These are phyloP conservation scores for Azolla pinnata DNA, from an alignment of 75 land plant genomes.

Conservation along the genomic window DNA sequence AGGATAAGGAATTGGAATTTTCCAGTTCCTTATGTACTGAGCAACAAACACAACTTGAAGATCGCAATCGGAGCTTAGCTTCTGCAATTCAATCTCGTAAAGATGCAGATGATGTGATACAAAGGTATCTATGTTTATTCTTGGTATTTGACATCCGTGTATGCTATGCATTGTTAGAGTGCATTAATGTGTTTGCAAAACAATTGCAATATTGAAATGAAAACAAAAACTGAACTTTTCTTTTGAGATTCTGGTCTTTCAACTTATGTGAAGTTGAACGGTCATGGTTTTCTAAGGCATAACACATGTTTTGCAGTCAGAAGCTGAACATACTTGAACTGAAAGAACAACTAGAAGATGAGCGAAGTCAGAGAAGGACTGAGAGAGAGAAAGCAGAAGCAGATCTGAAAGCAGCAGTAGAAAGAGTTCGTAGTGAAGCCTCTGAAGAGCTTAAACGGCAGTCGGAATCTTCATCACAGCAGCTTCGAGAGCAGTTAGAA, in stretches of 20 bases:
- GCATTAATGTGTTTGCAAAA: too few relatives aligned
- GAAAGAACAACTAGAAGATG: slow-evolving; percentile 64
- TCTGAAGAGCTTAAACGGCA: slow-evolving; percentile 59
- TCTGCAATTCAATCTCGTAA: slow-evolving; percentile 63
- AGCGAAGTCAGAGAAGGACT: slow-evolving; percentile 59
- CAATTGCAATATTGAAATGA: too few relatives aligned
- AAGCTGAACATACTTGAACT: slow-evolving; percentile 63
- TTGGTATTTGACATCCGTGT: too few relatives aligned
- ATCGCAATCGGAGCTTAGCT: slow-evolving; percentile 63
- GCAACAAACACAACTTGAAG: slow-evolving; percentile 43
- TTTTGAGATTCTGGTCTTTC: too few relatives aligned
- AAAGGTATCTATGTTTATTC: slow-evolving; percentile 41
- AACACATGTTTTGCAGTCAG: slow-evolving; percentile 52
- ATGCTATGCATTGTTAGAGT: too few relatives aligned
- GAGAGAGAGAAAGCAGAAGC: slow-evolving; percentile 71
- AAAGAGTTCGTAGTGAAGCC: slow-evolving; percentile 55
- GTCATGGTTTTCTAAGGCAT: too few relatives aligned
- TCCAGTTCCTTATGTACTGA: slow-evolving; percentile 32
- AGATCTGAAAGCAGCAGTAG: slow-evolving; percentile 56
- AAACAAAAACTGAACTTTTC: too few relatives aligned
- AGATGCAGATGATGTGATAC: slow-evolving; percentile 81
- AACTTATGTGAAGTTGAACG: too few relatives aligned
- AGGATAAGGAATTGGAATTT: slow-evolving; percentile 44
- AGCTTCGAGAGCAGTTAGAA: slow-evolving; percentile 64
- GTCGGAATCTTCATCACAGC: slow-evolving; percentile 43